Base-by-base conservation (phyloP, 2,329 filamentous ascomycete species). In the Plenodomus lindquistii region DNA sequence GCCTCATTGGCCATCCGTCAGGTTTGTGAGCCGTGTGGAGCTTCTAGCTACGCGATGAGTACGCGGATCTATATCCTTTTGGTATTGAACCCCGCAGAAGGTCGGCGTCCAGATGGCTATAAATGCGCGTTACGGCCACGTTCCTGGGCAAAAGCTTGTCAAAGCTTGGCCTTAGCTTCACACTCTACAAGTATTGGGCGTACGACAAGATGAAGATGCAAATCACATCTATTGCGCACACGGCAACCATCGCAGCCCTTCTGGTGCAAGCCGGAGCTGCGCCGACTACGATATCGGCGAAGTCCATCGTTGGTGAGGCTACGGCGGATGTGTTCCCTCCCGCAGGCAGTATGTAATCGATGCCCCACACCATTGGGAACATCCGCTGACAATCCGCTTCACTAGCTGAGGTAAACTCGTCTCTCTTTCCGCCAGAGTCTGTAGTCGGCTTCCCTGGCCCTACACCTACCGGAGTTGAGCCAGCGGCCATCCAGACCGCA, bases 381-480 rank as follows among this genome's bases (percentile, higher is more conserved):
- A n/a, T n/a, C n/a, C n/a, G n/a, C n/a, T n/a, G n/a, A n/a, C n/a
- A n/a, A n/a, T n/a, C n/a, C n/a, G n/a, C n/a, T n/a, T n/a, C n/a
- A n/a, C n/a, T 7, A 6, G 13, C n/a, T 24, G 17, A 17, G 16
- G 15, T 22, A 22, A 29, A 41, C 3, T 5, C 24, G 10, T 37
- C 16, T 9, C 35, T 37, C 16, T 37, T 37, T 16, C 64, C 62
- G 5, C 64, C 64, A 11, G 64, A 67, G 42, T 61, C 58, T 6
- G 48, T 62, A 2, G 54, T 67, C 7, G 63, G 64, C 29, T 67
- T 65, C 37, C 57, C 60, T 37, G 65, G 65, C 6, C 65, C 63
- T 20, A 68, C 62, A n/a, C 62, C 62, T 2, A 64, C 62, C 10
- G 65, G 65, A 35, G 58, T 38, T 2, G 62, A 66, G 49, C 65